Base-by-base conservation (phyloP, 441 rosid genomes). In the Capsella rubella region DNA sequence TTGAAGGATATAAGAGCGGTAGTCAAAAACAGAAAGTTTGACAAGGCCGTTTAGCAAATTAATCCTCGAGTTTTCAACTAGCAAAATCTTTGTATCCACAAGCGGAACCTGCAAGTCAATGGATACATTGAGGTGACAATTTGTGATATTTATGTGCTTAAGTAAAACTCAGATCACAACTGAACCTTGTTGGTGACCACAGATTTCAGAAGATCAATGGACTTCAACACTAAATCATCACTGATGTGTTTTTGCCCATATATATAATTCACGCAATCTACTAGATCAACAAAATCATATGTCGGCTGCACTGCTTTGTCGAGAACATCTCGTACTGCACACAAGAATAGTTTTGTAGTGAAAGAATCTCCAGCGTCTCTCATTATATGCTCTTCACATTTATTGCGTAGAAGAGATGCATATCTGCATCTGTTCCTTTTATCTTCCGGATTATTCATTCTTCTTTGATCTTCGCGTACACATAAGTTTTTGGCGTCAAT, bases 11-110 rank as follows among this genome's bases (percentile, higher is more conserved):
- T 56, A 46, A 3, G 28, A 12, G 53, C 66, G 74, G 34, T 13
- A 45, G 11, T 69, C 73, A 35, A 69, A 45, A 46, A 58, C 66
- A 45, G 74, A 69, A 18, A 69, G 47, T 27, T 35, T 35, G 14
- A 3, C 16, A 5, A 69, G 47, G 37, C 34, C 5, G 7, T 34
- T 34, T 7, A 69, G 57, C 66, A 69, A 6, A 14, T 9, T 9
- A 25, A 32, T 46, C 47, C 74, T 57, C 47, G 65, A 57, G 9
- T 46, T 57, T 32, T 68, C 72, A 54, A 42, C 34, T 3, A 29
- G 28, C 64, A 68, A 29, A 54, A 55, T 68, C 64, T 68, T 34
- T 47, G 27, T 4, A 69, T 57, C 73, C 3, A 21, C 15, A 5
- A 18, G 16, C 11, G 27, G n/a, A 14, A 69, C 21, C 65, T 69